Evolutionary conservation across 257 asterid genomes (phyloP).

Genomic region (Solanum sejunctum): DNA sequence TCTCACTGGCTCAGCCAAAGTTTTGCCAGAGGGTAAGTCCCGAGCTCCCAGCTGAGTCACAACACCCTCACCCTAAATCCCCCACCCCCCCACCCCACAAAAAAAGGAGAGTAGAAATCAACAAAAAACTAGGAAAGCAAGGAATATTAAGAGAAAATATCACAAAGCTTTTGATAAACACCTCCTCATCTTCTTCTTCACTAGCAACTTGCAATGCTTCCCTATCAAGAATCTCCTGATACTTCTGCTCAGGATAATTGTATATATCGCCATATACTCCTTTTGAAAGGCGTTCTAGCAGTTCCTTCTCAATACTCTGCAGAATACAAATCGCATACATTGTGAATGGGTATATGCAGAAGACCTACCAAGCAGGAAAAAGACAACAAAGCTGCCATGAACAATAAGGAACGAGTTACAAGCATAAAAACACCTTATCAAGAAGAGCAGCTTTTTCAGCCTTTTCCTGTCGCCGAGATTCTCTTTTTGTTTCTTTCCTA

Average conservation of each 20-base stretch:
- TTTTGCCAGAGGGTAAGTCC: neutral
- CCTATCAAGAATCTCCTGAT: conserved; percentile 44
- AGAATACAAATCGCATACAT: conserved; percentile 2
- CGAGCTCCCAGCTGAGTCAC: neutral
- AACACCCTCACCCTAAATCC: neutral
- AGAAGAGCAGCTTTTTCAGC: conserved; percentile 77
- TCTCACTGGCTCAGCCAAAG: neutral
- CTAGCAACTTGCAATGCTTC: conserved; percentile 24
- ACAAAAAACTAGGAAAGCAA: neutral
- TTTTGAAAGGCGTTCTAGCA: conserved; percentile 64
- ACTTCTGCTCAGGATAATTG: conserved; percentile 48
- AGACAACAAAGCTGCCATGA: neutral
- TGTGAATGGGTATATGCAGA: neutral
- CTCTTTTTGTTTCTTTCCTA: conserved; percentile 64
- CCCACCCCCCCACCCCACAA: neutral
- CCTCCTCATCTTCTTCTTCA: conserved; percentile 67
- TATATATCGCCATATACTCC: conserved; percentile 64
- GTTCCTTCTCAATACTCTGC: conserved; percentile 82
- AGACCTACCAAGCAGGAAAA: neutral
- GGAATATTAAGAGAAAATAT: neutral
- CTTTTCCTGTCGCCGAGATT: conserved; percentile 82
- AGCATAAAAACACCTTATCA: conserved; percentile 40
- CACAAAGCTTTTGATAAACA: neutral
- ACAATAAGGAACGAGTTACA: neutral
- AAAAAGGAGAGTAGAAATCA: neutral